Evolutionary conservation across 164 flowering plant genomes (phyloP).

Genomic region (Magnolia changhungtana): DNA sequence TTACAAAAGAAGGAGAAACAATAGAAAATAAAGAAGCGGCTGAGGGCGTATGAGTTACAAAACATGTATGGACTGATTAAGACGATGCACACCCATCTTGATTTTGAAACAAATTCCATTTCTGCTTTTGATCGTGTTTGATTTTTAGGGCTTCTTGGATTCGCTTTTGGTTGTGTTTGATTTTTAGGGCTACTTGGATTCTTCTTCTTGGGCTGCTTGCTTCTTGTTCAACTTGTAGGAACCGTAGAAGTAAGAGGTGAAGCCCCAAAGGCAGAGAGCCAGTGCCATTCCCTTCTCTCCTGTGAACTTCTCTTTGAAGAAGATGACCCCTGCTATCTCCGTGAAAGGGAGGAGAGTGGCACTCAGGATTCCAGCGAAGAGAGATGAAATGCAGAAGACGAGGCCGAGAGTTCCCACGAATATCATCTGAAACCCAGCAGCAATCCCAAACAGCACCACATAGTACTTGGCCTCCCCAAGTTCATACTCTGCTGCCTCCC

Average conservation of each 20-base stretch:
- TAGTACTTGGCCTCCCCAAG: conserved; percentile 16
- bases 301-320: conserved; percentile 15
- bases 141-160: too few species aligned
- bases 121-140: too few species aligned
- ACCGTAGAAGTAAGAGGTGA: conserved; percentile 18
- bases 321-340: conserved; percentile 5
- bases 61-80: too few species aligned
- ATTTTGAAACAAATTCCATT: too few species aligned
- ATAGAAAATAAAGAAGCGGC: too few species aligned
- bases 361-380: conserved; percentile 7
- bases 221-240: conserved; percentile 3
- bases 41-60: too few species aligned
- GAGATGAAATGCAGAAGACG: conserved; percentile 10
- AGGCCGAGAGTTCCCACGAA: conserved; percentile 11
- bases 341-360: conserved; percentile 12
- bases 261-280: conserved; percentile 17
- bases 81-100: too few species aligned
- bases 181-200: too few species aligned
- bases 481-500: conserved; percentile 15
- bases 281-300: conserved; percentile 20
- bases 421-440: not conserved
- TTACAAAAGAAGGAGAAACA: too few species aligned
- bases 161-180: too few species aligned
- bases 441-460: conserved; percentile 5
- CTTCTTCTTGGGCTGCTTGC: not conserved